phyloP scores from a whole-genome alignment of 345 rosid genomes.

The Fremontodendron californicum region DNA sequence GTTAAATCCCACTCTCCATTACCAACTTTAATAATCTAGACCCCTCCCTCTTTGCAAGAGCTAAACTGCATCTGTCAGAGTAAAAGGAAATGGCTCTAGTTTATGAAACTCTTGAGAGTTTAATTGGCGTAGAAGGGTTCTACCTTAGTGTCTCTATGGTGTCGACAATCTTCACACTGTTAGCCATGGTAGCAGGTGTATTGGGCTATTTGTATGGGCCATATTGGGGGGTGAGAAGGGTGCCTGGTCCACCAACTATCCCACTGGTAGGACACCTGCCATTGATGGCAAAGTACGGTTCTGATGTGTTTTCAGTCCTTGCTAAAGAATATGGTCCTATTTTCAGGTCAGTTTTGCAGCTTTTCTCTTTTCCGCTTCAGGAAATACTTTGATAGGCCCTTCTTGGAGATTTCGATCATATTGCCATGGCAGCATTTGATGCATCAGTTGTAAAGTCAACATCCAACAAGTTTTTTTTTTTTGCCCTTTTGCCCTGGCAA shows the following conservation, averaged over 20 bases:
- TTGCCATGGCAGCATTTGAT: too few relatives aligned
- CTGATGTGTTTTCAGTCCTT: slow-evolving; percentile 72
- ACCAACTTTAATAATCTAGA: not conserved
- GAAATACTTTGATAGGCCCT: not conserved
- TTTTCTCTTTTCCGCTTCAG: not conserved
- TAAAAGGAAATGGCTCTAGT: not conserved
- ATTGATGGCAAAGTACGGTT: slow-evolving; percentile 78
- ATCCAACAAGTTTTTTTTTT: not conserved
- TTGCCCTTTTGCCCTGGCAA: too few relatives aligned
- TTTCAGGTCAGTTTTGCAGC: slow-evolving; percentile 60
- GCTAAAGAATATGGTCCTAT: slow-evolving; percentile 81
- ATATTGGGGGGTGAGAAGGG: slow-evolving; percentile 45
- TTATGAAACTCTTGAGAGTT: not conserved
- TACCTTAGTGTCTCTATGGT: not conserved
- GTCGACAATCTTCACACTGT: slow-evolving; percentile 7
- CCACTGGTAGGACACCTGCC: slow-evolving; percentile 83
- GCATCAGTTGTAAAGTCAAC: not conserved
- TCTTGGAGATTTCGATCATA: too few relatives aligned
- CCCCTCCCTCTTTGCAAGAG: not conserved
- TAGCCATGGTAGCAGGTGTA: not conserved
- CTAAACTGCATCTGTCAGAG: not conserved
- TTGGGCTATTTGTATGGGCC: not conserved
- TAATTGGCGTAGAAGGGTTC: slow-evolving; percentile 16
- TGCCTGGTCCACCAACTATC: slow-evolving; percentile 49
- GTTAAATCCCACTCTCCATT: too few relatives aligned